phyloP scores from a whole-genome alignment of 495 filamentous ascomycete species.

The Melanomma pulvis-pyrius region DNA sequence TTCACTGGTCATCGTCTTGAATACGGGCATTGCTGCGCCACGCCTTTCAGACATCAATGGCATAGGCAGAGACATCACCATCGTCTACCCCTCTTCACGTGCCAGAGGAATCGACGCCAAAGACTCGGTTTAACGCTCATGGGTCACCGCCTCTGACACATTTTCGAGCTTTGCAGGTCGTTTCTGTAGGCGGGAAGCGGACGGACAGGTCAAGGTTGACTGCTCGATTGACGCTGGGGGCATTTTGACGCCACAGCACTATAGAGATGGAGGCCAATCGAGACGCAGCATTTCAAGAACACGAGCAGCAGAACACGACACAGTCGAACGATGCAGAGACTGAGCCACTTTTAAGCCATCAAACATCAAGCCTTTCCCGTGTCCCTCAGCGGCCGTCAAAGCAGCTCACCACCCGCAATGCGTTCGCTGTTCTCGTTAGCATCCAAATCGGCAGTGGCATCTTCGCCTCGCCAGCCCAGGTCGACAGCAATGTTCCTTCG shows the following conservation, averaged over 20 bases:
- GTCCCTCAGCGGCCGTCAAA: neutral
- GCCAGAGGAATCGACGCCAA: neutral
- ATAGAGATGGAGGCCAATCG: neutral
- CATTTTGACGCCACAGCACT: neutral
- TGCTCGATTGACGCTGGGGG: neutral
- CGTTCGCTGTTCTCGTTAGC: slow-evolving; percentile 44
- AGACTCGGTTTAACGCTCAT: neutral
- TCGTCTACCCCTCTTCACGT: neutral
- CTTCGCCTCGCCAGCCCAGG: slow-evolving; percentile 48
- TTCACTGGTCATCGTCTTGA: neutral
- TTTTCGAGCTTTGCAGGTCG: neutral
- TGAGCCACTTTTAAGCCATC: slow-evolving; percentile 7
- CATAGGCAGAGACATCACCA: neutral
- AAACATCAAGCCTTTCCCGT: neutral
- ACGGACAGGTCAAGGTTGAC: neutral
- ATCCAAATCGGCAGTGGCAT: slow-evolving; percentile 53
- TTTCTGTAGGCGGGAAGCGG: neutral
- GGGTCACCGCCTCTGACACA: neutral
- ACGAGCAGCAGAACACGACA: neutral
- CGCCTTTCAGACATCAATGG: neutral
- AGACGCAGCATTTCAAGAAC: neutral
- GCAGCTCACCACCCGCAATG: slow-evolving; percentile 33
- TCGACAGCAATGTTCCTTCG: slow-evolving; percentile 44
- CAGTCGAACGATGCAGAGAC: slow-evolving; percentile 11
- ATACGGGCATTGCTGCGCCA: neutral